These are phyloP conservation scores for Beauveria sp. DNA, from an alignment of 2,329 filamentous ascomycete genomes.

Conservation along the genomic window DNA sequence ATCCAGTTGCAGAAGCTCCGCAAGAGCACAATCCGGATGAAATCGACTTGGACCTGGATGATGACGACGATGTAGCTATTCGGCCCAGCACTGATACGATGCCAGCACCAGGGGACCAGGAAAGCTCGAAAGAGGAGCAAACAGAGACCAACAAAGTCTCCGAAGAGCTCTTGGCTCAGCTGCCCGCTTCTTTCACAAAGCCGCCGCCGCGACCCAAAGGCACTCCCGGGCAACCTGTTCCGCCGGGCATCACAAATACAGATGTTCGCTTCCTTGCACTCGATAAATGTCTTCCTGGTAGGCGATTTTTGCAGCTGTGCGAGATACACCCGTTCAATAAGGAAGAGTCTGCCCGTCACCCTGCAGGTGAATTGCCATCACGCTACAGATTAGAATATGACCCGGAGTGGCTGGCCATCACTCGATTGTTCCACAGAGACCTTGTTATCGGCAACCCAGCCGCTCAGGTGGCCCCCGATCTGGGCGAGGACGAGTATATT, in stretches of 20 bases:
- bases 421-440: constrained; percentile 64
- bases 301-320: constrained; percentile 75
- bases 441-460: constrained; percentile 55
- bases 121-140: neutral
- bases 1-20: neutral
- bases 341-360: constrained; percentile 16
- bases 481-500: constrained; percentile 61
- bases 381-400: constrained; percentile 71
- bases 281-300: constrained; percentile 78
- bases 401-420: constrained; percentile 91
- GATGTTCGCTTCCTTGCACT: constrained; percentile 79
- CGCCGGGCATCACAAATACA: constrained; percentile 67
- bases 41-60: constrained; percentile 60
- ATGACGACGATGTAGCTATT: constrained; percentile 28
- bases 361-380: constrained; percentile 15
- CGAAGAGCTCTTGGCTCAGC: constrained; percentile 60
- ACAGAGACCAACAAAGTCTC: constrained; percentile 35
- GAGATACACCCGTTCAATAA: constrained; percentile 47
- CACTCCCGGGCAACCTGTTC: constrained; percentile 55
- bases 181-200: constrained; percentile 66
- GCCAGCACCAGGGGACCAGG: neutral
- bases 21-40: constrained; percentile 53
- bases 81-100: constrained; percentile 16
- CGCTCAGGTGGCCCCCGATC: constrained; percentile 47
- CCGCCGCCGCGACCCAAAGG: constrained; percentile 27